Conservation (phyloP, 176 grass and related monocot species). For the Poa pratensis region DNA sequence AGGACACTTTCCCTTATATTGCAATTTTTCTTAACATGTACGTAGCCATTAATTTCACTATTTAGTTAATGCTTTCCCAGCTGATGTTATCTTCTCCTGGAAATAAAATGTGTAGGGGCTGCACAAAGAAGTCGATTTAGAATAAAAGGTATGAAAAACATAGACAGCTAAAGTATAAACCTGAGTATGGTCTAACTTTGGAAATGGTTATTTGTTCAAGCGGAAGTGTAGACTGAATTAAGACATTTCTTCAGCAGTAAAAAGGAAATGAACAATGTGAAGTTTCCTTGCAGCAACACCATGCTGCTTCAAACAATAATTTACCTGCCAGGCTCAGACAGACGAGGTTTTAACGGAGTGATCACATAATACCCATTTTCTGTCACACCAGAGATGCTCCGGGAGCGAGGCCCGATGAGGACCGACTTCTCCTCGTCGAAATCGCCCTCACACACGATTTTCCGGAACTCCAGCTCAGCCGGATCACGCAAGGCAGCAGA, state of each 20-base stretch:
- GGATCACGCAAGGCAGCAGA: conserved; percentile 44
- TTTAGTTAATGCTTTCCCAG: not conserved
- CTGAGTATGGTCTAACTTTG: not conserved
- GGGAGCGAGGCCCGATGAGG: conserved; percentile 82
- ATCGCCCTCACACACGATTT: conserved; percentile 74
- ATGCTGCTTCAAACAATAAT: conserved; percentile 34
- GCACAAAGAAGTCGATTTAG: not conserved
- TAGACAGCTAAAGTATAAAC: not conserved
- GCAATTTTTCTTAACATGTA: conserved; percentile 5
- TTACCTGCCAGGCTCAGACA: conserved; percentile 61
- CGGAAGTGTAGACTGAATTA: not conserved
- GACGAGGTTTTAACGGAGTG: conserved; percentile 68
- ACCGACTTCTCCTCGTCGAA: conserved; percentile 75
- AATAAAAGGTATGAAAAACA: not conserved
- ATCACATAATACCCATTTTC: conserved; percentile 98
- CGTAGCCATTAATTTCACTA: not conserved
- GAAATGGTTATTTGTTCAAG: not conserved
- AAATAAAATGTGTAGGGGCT: not conserved
- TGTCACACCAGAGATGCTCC: conserved; percentile 89
- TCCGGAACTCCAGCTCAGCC: conserved; percentile 71
- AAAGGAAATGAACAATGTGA: not conserved
- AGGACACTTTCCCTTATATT: not conserved
- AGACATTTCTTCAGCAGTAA: not conserved
- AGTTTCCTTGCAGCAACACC: not conserved
- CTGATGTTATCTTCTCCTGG: not conserved